Evolutionary conservation across 345 rosid genomes (phyloP), one percentile per base, ranked within the genome.

Genomic region (Erucastrum elatum): DNA sequence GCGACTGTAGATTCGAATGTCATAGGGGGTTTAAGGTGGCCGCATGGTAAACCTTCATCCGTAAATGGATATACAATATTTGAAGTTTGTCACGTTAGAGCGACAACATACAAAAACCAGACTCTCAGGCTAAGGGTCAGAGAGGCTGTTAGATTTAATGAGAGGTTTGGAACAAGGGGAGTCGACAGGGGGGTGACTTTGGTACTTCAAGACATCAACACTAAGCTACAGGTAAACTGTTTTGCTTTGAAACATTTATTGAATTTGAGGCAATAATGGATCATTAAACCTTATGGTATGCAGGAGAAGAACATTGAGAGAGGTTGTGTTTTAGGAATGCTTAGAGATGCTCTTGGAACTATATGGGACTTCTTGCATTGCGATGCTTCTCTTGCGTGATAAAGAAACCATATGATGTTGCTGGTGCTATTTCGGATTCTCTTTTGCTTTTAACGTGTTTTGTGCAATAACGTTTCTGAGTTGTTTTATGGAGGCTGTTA

Each of bases 21-120:
- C 68, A 88, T 85, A 75, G 91, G 91, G 26, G 87, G 94, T 21
- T 55, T 88, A 66, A 86, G 83, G 80, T 88, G 93, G 94, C 80
- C 85, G 13, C 8, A 78, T 29, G 88, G 88, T 58, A 77, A 79
- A 85, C 35, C 67, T 59, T 65, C 78, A 25, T 83, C 80, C 11
- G 82, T 58, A 11, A 73, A 86, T 55, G 80, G 88, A 74, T 86
- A 60, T 68, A 58, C 41, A 9, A 81, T 90, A 15, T 12, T 82
- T 30, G 89, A 82, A 35, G 87, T 77, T 30, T 83, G 87, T 87
- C 91, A 81, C 64, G 83, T 88, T 3, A 17, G 37, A 15, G 21
- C 78, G 16, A 84, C 74, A 64, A 15, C 64, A 53, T 87, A 86
- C 69, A 68, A 67, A 34, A 85, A 74, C 66, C 37, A 79, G 51